phyloP scores from a whole-genome alignment of 1,284 basidiomycete genomes.

The Ustilago esculenta region DNA sequence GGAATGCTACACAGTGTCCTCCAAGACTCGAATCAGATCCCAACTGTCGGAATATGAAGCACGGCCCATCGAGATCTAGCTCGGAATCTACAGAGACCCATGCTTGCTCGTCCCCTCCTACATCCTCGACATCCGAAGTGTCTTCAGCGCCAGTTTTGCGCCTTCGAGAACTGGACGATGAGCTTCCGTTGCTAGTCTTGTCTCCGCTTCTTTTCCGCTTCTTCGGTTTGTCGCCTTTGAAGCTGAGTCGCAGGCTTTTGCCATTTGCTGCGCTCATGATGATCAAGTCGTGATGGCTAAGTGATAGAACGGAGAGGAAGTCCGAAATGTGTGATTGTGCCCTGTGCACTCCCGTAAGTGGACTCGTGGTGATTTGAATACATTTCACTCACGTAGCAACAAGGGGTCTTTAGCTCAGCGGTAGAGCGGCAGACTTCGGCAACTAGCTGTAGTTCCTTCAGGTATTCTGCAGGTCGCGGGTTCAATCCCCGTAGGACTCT shows the following conservation, averaged over 20 bases:
- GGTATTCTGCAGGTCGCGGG: conserved; percentile 52
- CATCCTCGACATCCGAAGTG: conserved; percentile 48
- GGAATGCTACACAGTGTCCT: conserved; percentile 25
- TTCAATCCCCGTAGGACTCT: conserved; percentile 57
- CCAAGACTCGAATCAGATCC: background rate
- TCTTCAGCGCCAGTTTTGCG: conserved; percentile 14
- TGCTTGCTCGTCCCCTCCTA: conserved; percentile 54
- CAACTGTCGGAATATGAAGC: conserved; percentile 33
- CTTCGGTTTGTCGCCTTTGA: conserved; percentile 48
- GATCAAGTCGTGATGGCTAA: too few species aligned
- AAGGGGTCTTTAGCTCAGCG: conserved; percentile 54
- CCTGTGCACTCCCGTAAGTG: too few species aligned
- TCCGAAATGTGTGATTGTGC: too few species aligned
- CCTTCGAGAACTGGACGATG: conserved; percentile 22
- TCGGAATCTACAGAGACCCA: conserved; percentile 45
- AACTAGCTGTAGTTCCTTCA: conserved; percentile 5
- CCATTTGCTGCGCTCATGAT: conserved; percentile 26
- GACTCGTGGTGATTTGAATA: too few species aligned
- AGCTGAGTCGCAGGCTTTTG: conserved; percentile 43
- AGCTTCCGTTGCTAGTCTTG: conserved; percentile 9
- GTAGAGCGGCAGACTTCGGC: conserved; percentile 57
- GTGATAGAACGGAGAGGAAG: too few species aligned
- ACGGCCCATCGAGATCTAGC: conserved; percentile 42
- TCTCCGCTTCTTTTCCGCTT: conserved; percentile 28
- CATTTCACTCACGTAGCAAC: too few species aligned